Evolutionary conservation across 805 yeast genomes (phyloP), one percentile per base, ranked within the genome.

Genomic region (Isabelozyma rhagii): DNA sequence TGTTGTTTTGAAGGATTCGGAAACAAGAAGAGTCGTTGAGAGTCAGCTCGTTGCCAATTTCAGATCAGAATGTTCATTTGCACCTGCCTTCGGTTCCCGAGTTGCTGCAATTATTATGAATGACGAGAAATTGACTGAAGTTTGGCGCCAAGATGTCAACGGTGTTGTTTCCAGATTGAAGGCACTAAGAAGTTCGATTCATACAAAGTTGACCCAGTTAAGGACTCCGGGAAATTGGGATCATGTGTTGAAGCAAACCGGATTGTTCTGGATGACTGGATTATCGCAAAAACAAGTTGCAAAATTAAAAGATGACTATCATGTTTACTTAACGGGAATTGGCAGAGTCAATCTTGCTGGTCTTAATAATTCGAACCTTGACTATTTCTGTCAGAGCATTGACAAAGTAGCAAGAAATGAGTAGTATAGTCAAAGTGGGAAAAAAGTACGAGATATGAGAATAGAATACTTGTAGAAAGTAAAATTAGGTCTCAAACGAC

Each of bases 261-360:
- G 80, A 0, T 64, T 75, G 53, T 75, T 75, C 58, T 75, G 79
- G 79, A 73, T 52, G 58, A 62, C 75, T 9, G 78, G 78, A 4
- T 66, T 75, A 53, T 61, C 68, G 8, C 53, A 55, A 11, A 60
- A 56, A 44, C 79, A 75, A 51, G 64, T 62, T 45, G 55, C 59
- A 13, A 55, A 54, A 44, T 65, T 75, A 56, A 60, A 59, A 3
- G 59, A 62, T 29, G 64, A 69, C 46, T 63, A 65, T 52, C 78
- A 74, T 50, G 64, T 75, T 42, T 74, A 75, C 55, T 61, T 69
- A 10, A 68, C 75, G 17, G 48, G 49, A 17, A 64, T 61, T 50
- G 78, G 80, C 8, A 64, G 80, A 48, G 75, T 75, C 46, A 75
- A 75, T 55, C 63, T 75, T 48, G 79, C 79, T 4, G 77, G 80